A percentile compares a stretch with the other conserved stretches of the same genome.
These are phyloP conservation scores for Microglena sp. DNA, from an alignment of 139 green algal genomes.

Conservation along the genomic window DNA sequence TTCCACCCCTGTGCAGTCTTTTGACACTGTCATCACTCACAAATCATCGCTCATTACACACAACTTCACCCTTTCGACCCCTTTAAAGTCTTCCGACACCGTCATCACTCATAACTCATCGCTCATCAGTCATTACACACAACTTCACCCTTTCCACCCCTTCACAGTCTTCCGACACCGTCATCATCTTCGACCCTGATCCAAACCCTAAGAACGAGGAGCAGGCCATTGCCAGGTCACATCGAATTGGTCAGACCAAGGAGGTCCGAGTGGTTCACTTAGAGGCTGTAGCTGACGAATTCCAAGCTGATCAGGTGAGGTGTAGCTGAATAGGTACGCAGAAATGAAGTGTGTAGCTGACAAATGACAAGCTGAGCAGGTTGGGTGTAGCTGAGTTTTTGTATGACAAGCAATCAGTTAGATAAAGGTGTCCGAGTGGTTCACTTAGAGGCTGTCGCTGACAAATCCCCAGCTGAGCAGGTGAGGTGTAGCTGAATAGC, in stretches of 20 bases:
- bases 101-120: too few relatives aligned
- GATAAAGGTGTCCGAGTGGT: slow-evolving; percentile 59
- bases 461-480: slow-evolving; percentile 34
- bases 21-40: background rate
- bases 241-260: slow-evolving; percentile 93
- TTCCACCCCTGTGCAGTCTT: background rate
- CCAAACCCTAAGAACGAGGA: slow-evolving; percentile 99
- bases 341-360: background rate
- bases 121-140: too few relatives aligned
- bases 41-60: background rate
- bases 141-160: background rate
- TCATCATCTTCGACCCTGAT: slow-evolving; percentile 97
- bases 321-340: background rate
- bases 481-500: background rate
- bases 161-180: slow-evolving; percentile 80
- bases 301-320: slow-evolving; percentile 13
- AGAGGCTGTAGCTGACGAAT: slow-evolving; percentile 73
- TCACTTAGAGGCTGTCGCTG: slow-evolving; percentile 81
- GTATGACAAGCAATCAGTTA: too few relatives aligned
- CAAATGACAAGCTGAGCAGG: background rate
- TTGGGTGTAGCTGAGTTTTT: background rate
- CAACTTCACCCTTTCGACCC: background rate
- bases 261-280: slow-evolving; percentile 67
- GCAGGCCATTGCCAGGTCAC: slow-evolving; percentile 89
- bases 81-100: background rate